Base-by-base conservation (phyloP, 176 grass and related monocot genomes). In the Zizania latifolia region DNA sequence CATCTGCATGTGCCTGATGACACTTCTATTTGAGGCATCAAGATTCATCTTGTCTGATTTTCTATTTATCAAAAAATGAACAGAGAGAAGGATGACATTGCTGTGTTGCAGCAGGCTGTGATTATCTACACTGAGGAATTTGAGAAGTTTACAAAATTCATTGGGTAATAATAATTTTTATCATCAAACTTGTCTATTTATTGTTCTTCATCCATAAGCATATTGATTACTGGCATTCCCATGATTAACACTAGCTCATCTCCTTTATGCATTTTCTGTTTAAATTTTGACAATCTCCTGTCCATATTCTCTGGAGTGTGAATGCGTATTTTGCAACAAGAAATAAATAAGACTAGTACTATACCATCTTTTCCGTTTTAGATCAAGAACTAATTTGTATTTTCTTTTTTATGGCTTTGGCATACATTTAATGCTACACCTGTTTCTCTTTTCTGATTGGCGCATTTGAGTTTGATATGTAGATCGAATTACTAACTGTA, bases 111-210 rank as follows among this genome's bases (percentile, higher is more conserved):
- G 71, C 79, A 86, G 87, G 89, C 95, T 79, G 92, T 86, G 26
- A 24, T 64, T 71, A 64, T 83, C 26, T 99, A 99, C 76, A 86
- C 72, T 0, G 79, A 83, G 57, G 95, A 99, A 78, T 82, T 94
- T 41, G 85, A 88, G 68, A 92, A 92, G 58, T 94, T 88, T 63
- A 91, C 82, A 69, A 16, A 75, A 72, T 99, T 99, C 76, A 99
- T 99, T 30, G 85, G 95, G 95, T 99, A 89, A 83, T 46, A 48
- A 73, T 8, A 34, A 9, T 62, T 66, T 85, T 86, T 24, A 14
- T 59, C 41, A 51, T 78, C 68, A 60, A 65, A 29, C 11, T 39
- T 50, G 27, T 71, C 12, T 39, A 57, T 15, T 60, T 80, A 70
- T 60, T 65, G 9, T 58, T 48, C 10, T 29, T 26, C 44, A n/a